Conservation (phyloP, 768 basidiomycete genomes). For the Chalciporus sphaerocephalus region DNA sequence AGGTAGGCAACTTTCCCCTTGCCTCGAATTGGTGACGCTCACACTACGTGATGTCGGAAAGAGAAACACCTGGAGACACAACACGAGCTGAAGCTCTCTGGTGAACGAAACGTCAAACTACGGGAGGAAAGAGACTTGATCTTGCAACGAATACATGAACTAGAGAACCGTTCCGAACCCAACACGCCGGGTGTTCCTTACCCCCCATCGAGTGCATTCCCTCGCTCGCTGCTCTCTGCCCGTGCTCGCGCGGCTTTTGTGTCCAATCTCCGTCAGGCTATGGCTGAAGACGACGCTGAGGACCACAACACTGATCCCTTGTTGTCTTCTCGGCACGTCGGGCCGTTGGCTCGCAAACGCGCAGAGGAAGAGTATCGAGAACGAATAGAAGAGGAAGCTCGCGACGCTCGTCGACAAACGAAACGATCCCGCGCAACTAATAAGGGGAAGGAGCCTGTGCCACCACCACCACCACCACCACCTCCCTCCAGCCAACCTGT, state of each 20-base stretch:
- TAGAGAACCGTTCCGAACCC: slow-evolving; percentile 43
- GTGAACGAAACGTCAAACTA: slow-evolving; percentile 59
- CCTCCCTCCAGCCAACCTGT: slow-evolving; percentile 21
- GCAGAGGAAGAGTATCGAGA: slow-evolving; percentile 40
- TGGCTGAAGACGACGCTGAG: slow-evolving; percentile 41
- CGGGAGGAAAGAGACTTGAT: slow-evolving; percentile 55
- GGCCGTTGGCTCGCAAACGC: slow-evolving; percentile 41
- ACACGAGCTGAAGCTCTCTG: slow-evolving; percentile 53
- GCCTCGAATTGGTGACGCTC: not conserved
- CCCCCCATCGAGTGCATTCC: slow-evolving; percentile 44
- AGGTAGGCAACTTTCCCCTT: slow-evolving; percentile 44
- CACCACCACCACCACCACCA: slow-evolving; percentile 15
- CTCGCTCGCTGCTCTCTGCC: slow-evolving; percentile 43
- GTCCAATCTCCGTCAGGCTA: slow-evolving; percentile 45
- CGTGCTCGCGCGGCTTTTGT: slow-evolving; percentile 44
- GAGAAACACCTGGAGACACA: slow-evolving; percentile 60
- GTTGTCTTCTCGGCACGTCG: slow-evolving; percentile 43
- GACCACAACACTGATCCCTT: slow-evolving; percentile 45
- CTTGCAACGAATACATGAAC: slow-evolving; percentile 57
- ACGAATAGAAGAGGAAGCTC: slow-evolving; percentile 44
- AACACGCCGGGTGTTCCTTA: slow-evolving; percentile 30
- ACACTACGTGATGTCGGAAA: not conserved
- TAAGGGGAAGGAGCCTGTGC: slow-evolving; percentile 38
- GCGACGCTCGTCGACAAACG: slow-evolving; percentile 35
- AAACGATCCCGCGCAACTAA: slow-evolving; percentile 31